These are phyloP conservation scores for Xylaria longipes DNA, from an alignment of 495 filamentous ascomycete species.

Conservation along the genomic window DNA sequence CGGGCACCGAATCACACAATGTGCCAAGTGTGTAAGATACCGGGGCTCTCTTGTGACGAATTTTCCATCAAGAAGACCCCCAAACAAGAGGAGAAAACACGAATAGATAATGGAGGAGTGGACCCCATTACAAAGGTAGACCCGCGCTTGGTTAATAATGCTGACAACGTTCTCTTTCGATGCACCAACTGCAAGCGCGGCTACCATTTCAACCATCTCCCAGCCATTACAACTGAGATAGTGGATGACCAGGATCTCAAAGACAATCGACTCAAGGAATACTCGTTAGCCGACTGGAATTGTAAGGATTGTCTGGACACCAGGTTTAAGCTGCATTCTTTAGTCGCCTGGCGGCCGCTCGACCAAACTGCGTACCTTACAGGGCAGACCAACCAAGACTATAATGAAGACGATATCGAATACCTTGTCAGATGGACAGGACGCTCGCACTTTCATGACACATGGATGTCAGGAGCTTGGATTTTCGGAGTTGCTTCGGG, in stretches of 20 bases:
- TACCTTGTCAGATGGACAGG: conserved; percentile 89
- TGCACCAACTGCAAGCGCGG: conserved; percentile 78
- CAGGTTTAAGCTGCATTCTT: conserved; percentile 65
- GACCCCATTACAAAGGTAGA: conserved; percentile 75
- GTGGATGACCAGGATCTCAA: conserved; percentile 49
- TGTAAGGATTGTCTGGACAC: conserved; percentile 74
- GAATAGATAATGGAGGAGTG: conserved; percentile 74
- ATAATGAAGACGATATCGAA: conserved; percentile 72
- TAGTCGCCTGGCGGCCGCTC: conserved; percentile 87
- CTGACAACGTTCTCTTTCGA: conserved; percentile 78
- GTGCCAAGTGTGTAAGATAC: conserved; percentile 71
- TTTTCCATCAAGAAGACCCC: conserved; percentile 73
- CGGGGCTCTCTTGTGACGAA: conserved; percentile 67
- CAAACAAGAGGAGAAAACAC: conserved; percentile 80
- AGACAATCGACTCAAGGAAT: conserved; percentile 57
- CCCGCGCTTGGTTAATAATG: conserved; percentile 71
- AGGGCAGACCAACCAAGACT: conserved; percentile 56
- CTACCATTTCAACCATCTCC: conserved; percentile 84
- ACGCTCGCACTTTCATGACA: conserved; percentile 77
- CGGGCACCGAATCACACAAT: conserved; percentile 69
- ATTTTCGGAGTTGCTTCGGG: conserved; percentile 73
- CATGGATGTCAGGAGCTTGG: conserved; percentile 91
- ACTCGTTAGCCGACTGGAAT: conserved; percentile 65
- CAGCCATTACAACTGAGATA: conserved; percentile 46
- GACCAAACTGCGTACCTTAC: conserved; percentile 56